Conservation (phyloP, 2,329 filamentous ascomycete species). For the Cladophialophora chaetospira region DNA sequence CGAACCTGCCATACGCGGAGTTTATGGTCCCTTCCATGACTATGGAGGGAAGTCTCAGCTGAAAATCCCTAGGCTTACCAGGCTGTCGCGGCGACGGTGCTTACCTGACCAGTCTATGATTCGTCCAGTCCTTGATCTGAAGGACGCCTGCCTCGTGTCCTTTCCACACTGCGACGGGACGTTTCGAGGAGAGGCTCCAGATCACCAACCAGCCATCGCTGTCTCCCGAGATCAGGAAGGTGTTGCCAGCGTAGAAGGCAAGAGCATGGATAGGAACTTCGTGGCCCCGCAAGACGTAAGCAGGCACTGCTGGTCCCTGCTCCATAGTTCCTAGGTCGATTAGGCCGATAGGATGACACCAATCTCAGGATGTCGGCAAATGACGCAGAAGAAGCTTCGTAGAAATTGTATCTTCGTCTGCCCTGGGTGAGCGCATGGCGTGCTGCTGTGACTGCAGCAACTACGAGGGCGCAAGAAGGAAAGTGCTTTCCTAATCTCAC, state of each 20-base stretch:
- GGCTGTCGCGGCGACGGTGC: no score
- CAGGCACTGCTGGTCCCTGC: slow-evolving; percentile 56
- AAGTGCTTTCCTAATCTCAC: no score
- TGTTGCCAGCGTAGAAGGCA: slow-evolving; percentile 71
- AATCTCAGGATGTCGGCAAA: no score
- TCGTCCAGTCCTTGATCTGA: slow-evolving; percentile 69
- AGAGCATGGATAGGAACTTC: slow-evolving; percentile 75
- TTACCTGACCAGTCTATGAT: slow-evolving; percentile 79
- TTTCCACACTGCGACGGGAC: slow-evolving; percentile 81
- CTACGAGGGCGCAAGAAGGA: no score
- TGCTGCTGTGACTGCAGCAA: no score
- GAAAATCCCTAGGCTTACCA: no score
- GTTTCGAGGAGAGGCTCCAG: slow-evolving; percentile 82
- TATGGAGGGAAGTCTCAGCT: no score
- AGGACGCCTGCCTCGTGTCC: slow-evolving; percentile 79
- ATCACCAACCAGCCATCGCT: slow-evolving; percentile 84
- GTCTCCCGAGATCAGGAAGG: slow-evolving; percentile 80
- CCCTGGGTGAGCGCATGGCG: no score
- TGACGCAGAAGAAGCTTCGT: no score
- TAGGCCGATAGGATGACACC: no score
- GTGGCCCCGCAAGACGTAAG: slow-evolving; percentile 83
- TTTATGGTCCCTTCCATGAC: slow-evolving; percentile 87
- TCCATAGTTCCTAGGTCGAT: slow-evolving; percentile 2
- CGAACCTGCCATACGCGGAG: slow-evolving; percentile 80
- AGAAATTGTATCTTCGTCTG: no score